phyloP scores from a whole-genome alignment of 208 protist species.

The Giardia muris region DNA sequence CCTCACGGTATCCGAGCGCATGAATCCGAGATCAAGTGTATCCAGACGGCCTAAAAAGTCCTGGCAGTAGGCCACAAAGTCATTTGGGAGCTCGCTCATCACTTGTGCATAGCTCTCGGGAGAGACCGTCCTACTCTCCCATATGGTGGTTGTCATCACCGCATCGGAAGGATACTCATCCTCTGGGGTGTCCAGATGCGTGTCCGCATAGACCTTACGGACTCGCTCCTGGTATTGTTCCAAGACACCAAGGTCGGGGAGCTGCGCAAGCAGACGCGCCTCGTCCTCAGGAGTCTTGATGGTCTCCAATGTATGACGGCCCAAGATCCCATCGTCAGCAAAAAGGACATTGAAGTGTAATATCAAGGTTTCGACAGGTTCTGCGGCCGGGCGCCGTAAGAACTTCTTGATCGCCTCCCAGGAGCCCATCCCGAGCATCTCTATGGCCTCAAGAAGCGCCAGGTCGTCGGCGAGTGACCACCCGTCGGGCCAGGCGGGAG shows the following conservation, averaged over 20 bases:
- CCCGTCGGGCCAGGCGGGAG: background rate
- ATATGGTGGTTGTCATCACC: background rate
- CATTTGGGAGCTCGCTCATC: background rate
- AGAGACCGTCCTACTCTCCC: background rate
- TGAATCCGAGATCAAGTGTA: background rate
- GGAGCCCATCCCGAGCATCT: background rate
- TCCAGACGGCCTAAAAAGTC: background rate
- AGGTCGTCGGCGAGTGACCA: background rate
- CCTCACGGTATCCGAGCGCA: background rate
- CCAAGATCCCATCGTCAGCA: background rate
- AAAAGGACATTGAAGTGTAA: background rate
- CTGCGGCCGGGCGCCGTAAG: background rate
- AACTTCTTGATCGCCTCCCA: background rate
- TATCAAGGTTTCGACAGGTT: background rate
- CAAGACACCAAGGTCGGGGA: background rate
- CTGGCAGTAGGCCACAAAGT: background rate
- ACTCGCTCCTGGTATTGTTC: background rate
- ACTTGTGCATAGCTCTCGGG: background rate
- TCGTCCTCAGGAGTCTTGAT: background rate
- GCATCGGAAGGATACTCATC: background rate
- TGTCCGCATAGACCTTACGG: background rate
- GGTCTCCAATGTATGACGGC: background rate
- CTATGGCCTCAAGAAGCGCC: conserved; percentile 7
- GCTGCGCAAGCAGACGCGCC: background rate
- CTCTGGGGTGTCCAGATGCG: background rate